Evolutionary conservation across 2,329 filamentous ascomycete genomes (phyloP).

Genomic region (Ophiocordyceps unilateralis): DNA sequence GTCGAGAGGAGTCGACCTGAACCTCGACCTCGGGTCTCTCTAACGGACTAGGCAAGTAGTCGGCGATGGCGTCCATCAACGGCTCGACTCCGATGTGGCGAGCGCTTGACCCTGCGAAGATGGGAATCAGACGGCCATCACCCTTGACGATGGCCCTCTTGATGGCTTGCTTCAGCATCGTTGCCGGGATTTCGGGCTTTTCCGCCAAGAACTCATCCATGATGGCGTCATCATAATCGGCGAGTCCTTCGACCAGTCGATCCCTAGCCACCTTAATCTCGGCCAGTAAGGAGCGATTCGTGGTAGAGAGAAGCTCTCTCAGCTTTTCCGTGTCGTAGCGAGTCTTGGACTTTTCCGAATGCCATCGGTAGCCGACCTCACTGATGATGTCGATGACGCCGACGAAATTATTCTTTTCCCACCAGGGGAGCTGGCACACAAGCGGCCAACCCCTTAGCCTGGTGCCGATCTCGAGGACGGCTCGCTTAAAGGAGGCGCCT

Average conservation of each 20-base stretch:
- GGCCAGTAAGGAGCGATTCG: conserved; percentile 34
- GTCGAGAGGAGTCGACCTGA: conserved; percentile 40
- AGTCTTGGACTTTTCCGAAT: conserved; percentile 23
- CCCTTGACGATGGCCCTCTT: conserved; percentile 52
- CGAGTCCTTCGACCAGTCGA: conserved; percentile 66
- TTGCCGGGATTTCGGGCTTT: conserved; percentile 53
- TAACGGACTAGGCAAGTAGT: conserved; percentile 68
- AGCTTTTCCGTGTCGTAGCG: conserved; percentile 13
- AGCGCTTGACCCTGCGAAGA: conserved; percentile 86
- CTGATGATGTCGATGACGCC: conserved; percentile 76
- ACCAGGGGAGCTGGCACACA: conserved; percentile 92
- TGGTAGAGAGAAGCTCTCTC: conserved; percentile 20
- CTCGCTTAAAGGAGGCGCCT: conserved; percentile 64
- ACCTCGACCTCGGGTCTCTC: conserved; percentile 70
- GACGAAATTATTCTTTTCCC: conserved; percentile 61
- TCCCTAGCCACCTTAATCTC: conserved; percentile 63
- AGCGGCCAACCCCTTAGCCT: conserved; percentile 72
- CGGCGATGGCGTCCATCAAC: conserved; percentile 71
- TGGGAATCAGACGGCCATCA: conserved; percentile 59
- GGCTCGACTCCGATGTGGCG: conserved; percentile 89
- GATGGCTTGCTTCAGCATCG: conserved; percentile 55
- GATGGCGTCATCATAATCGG: conserved; percentile 74
- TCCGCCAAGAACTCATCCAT: conserved; percentile 70
- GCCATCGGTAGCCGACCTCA: conserved; percentile 59
- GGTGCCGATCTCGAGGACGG: conserved; percentile 69